Evolutionary conservation across 768 basidiomycete genomes (phyloP), one percentile per base, ranked within the genome.

Genomic region (Termitomyces sp.): DNA sequence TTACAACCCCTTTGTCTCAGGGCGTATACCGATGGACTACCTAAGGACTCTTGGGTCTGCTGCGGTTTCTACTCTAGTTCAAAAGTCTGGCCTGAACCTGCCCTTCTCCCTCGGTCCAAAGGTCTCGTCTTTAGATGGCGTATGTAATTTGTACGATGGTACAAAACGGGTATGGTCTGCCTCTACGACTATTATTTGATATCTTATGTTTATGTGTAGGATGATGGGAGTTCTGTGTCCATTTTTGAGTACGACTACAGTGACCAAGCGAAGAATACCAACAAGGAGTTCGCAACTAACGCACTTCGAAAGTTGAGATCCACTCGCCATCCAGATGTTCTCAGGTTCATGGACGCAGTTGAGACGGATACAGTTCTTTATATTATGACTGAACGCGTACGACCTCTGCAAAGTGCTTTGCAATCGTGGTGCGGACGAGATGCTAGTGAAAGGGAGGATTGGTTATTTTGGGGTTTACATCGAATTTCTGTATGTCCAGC

Each of bases 371-470:
- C 83, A 12, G 81, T 81, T 0, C 81, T 98, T 42, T 88, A 91
- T 68, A 90, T 99, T 64, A 90, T 98, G 79, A 99, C 97, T 1
- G 97, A 99, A 71, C 87, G 92, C 3, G 88, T 98, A 12, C 79
- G 82, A 32, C 92, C 96, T 5, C 73, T 98, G 19, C 76, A 80
- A 14, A 67, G 72, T 8, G 80, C 82, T 1, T 67, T 97, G 48
- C 72, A 82, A 40, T 75, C 82, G 10, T 88, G 87, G 81, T 74
- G 80, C 2, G 76, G 77, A 41, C 86, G 86, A 59, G 77, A 75
- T 47, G 71, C 74, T n/a, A 82, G 80, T 67, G 86, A 83, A 63
- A 79, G 75, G 60, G 89, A 94, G 61, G 93, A 96, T 63, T 97
- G 92, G 89, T 70, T 96, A 21, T 68, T 97, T 5, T 99, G 95